Percentiles rank a stretch among this genome's conserved stretches.
These are phyloP conservation scores for Solanum chacoense DNA, from an alignment of 305 asterid species.

Conservation along the genomic window DNA sequence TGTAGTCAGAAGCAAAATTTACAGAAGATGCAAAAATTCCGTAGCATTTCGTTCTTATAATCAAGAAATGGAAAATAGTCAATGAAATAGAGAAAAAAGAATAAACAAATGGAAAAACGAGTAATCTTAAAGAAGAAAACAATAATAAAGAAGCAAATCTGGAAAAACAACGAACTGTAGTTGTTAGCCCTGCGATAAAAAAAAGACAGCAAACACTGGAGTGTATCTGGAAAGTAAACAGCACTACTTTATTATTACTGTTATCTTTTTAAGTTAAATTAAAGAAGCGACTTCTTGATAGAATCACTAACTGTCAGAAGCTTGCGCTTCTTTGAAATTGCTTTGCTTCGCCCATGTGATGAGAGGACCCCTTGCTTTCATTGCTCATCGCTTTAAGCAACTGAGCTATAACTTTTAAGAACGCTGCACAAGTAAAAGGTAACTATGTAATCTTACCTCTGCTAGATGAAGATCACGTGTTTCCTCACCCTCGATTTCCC, in stretches of 20 bases:
- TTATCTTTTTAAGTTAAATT: not conserved
- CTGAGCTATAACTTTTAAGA: not conserved
- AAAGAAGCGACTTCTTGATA: not conserved
- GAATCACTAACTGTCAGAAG: not conserved
- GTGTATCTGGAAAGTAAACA: not conserved
- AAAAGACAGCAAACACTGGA: not conserved
- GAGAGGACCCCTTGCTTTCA: not conserved
- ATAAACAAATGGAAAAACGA: not conserved
- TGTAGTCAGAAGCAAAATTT: not conserved
- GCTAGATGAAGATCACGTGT: slow-evolving; percentile 93
- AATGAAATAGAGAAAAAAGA: not conserved
- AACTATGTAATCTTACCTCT: slow-evolving; percentile 44
- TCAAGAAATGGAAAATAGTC: not conserved
- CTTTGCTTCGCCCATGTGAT: not conserved
- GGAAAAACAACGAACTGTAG: not conserved
- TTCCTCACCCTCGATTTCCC: slow-evolving; percentile 94
- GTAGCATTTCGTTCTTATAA: not conserved
- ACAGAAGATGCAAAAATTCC: not conserved
- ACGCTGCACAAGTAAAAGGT: not conserved
- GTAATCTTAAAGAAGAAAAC: not conserved
- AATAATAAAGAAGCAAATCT: not conserved
- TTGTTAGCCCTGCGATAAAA: not conserved
- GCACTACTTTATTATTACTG: not conserved
- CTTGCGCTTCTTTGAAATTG: not conserved
- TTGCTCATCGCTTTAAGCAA: not conserved